phyloP scores from a whole-genome alignment of 2,329 filamentous ascomycete species.

The Rutstroemia sp. region DNA sequence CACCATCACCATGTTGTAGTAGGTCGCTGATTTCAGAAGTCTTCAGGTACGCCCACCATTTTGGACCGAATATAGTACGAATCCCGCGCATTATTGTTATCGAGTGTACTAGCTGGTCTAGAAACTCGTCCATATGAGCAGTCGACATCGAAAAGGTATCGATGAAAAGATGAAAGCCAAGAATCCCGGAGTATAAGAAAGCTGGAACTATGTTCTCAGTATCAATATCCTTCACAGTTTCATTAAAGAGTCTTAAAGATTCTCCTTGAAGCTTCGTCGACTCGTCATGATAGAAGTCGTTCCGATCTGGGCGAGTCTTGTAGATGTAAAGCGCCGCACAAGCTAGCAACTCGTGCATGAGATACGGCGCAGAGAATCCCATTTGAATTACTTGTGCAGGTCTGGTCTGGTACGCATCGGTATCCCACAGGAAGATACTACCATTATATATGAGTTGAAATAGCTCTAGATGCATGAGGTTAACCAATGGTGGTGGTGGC shows the following conservation, averaged over 20 bases:
- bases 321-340: conserved; percentile 30
- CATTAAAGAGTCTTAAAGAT: conserved; percentile 27
- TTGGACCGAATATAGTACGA: conserved; percentile 14
- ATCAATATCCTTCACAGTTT: conserved; percentile 15
- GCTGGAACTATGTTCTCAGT: conserved; percentile 19
- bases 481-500: conserved; percentile 12
- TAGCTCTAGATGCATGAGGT: conserved; percentile 33
- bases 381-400: neutral
- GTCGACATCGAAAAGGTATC: conserved; percentile 30
- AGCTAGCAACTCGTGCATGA: conserved; percentile 30
- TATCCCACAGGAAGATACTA: neutral
- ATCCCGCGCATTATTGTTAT: conserved; percentile 26
- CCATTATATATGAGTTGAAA: conserved; percentile 14
- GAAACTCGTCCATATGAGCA: conserved; percentile 21
- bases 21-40: conserved; percentile 23
- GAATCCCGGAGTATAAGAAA: conserved; percentile 27
- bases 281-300: conserved; percentile 25
- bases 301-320: conserved; percentile 16
- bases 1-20: conserved; percentile 11
- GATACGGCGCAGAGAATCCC: conserved; percentile 22
- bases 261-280: conserved; percentile 28
- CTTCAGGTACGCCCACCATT: conserved; percentile 19
- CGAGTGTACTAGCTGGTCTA: conserved; percentile 20
- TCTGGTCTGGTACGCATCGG: neutral
- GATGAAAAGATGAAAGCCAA: conserved; percentile 32